A percentile compares a stretch with the other conserved stretches of the same genome.
These are phyloP conservation scores for Harringtonia lauricola DNA, from an alignment of 2,329 filamentous ascomycete genomes.

Conservation along the genomic window DNA sequence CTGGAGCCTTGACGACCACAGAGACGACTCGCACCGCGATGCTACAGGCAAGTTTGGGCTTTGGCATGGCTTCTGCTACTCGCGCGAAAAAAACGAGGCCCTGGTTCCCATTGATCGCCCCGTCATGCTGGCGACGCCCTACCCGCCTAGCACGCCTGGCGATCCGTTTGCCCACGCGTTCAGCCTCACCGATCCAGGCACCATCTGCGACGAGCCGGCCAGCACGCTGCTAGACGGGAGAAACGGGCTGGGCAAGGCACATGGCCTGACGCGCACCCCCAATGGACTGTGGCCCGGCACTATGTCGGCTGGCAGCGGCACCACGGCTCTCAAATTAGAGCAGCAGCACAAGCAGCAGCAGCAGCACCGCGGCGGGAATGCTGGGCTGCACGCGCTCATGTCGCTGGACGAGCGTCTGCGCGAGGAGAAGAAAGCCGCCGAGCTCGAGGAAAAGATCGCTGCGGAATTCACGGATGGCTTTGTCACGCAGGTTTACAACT, in stretches of 20 bases:
- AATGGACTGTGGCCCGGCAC: conserved; percentile 3
- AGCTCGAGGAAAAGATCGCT: conserved; percentile 41
- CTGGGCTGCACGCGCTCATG: conserved; percentile 29
- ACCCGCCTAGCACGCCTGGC: conserved; percentile 26
- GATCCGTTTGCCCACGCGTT: conserved; percentile 33
- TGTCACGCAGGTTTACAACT: conserved; percentile 94
- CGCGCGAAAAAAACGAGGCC: conserved; percentile 21
- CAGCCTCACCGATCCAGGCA: conserved; percentile 13
- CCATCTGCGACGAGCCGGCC: conserved; percentile 29
- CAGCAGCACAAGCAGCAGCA: conserved; percentile 9
- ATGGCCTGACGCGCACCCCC: too few species aligned
- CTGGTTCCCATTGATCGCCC: conserved; percentile 34
- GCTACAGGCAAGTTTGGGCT: conserved; percentile 51
- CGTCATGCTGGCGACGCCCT: conserved; percentile 39
- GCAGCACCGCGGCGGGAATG: conserved; percentile 22
- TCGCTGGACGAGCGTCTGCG: conserved; percentile 40
- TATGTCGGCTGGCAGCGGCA: conserved; percentile 10
- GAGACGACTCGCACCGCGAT: conserved; percentile 40
- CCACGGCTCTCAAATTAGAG: not conserved
- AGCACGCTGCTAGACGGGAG: not conserved
- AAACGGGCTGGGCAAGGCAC: too few species aligned
- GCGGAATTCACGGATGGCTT: conserved; percentile 73
- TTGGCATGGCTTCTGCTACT: conserved; percentile 65
- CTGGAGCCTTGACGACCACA: conserved; percentile 33
- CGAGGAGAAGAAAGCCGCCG: conserved; percentile 36